Base-by-base conservation (phyloP, 2,329 filamentous ascomycete species). In the Penicillium sp. region DNA sequence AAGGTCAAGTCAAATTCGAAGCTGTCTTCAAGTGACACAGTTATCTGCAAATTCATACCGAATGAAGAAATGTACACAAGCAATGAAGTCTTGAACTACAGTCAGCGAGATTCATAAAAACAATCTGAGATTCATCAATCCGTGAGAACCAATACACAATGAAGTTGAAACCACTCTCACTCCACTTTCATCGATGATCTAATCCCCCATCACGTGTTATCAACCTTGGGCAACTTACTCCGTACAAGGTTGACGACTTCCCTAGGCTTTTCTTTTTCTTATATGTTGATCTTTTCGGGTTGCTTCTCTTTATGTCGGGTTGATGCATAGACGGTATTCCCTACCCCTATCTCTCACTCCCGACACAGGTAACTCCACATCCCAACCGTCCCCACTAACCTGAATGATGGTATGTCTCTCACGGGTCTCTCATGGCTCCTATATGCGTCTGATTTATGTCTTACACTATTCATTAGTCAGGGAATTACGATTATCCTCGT, bases 401-500 rank as follows among this genome's bases (percentile, higher is more conserved):
- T 45, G 50, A 57, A 61, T 45, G n/a, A 64, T 64, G 62, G 62
- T 64, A 59, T 53, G 62, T 60, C 52, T 59, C 47, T 57, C 47
- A 44, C 41, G 47, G 47, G 62, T 60, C 52, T 59, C 47, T 57
- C 47, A 44, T 41, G 48, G 47, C 23, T 23, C 56, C 58, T 43
- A 35, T 14, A 53, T 44, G 38, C 19, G 45, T 45, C 54, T 34
- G 29, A 18, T 46, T 36, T 30, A 51, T 51, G 44, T 61, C 40
- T 45, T 36, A 47, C 40, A 46, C 45, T 50, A 46, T 14, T 47
- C 34, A 59, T 19, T 60, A 78, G 76, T 74, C 76, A 54, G 72
- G 71, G 47, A 76, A 74, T 53, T 72, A 75, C 67, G 73, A 75
- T 62, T 69, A 72, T 56, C 73, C 74, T 49, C 70, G 71, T 49